Conservation (phyloP, 140 eudicot species). For the Ambrosia hybrid region DNA sequence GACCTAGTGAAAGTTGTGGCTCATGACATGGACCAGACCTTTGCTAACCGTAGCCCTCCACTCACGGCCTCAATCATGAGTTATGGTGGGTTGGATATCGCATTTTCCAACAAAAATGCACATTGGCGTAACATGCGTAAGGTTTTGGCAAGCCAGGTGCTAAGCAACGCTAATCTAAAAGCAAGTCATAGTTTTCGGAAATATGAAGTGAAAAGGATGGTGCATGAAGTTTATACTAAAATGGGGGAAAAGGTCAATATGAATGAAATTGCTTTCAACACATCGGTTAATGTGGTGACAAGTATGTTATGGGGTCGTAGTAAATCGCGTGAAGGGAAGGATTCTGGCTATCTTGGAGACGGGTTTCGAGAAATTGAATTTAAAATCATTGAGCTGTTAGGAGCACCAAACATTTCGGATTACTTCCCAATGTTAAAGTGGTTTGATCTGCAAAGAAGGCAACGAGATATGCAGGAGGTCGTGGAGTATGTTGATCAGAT, state of each 20-base stretch:
- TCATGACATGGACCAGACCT: constrained; percentile 16
- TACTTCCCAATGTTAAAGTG: constrained; percentile 38
- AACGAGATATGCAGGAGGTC: constrained; percentile 24
- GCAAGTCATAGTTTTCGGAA: neutral
- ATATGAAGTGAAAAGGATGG: constrained; percentile 19
- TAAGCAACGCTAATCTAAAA: too few relatives aligned
- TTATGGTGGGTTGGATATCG: constrained; percentile 9
- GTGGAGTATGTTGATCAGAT: constrained; percentile 26
- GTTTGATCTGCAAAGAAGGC: constrained; percentile 46
- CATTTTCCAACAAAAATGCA: constrained; percentile 6
- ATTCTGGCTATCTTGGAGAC: constrained; percentile 21
- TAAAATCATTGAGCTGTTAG: constrained; percentile 34
- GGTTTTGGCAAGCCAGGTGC: neutral
- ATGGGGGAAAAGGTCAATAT: neutral
- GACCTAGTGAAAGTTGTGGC: constrained; percentile 9
- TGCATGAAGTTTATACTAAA: constrained; percentile 9
- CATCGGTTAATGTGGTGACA: constrained; percentile 23
- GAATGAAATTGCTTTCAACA: neutral
- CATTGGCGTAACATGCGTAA: constrained; percentile 32
- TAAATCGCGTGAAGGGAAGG: constrained; percentile 23
- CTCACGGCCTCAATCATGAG: neutral
- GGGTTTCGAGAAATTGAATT: constrained; percentile 36
- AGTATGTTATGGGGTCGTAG: constrained; percentile 41
- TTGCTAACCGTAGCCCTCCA: constrained; percentile 27
- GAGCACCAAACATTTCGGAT: constrained; percentile 49